A percentile compares a stretch with the other conserved stretches of the same genome.
phyloP scores from a whole-genome alignment of 306 rosid species.

The Rubus parviflorus region DNA sequence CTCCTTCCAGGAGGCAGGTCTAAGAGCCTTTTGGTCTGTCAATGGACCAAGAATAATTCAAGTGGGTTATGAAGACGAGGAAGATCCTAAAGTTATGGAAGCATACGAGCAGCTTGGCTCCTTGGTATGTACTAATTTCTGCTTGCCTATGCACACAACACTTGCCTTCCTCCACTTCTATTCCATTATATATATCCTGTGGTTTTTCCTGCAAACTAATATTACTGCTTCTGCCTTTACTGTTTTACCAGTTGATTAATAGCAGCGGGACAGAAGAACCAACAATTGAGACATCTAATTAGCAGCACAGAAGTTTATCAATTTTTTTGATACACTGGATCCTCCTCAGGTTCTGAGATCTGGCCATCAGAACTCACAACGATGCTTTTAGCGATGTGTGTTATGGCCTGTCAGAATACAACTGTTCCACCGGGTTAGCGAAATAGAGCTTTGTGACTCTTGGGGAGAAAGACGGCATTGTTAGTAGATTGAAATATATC shows the following conservation, averaged over 20 bases:
- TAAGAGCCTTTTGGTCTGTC: conserved; percentile 90
- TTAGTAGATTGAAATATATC: too few relatives aligned
- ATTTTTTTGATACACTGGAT: background rate
- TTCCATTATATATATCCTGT: background rate
- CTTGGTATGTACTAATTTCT: conserved; percentile 51
- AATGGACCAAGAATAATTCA: conserved; percentile 92
- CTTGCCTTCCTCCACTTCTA: background rate
- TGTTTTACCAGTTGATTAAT: conserved; percentile 61
- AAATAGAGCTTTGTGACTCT: background rate
- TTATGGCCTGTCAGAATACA: background rate
- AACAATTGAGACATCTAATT: conserved; percentile 36
- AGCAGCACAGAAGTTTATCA: conserved; percentile 8
- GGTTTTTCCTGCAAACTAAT: conserved; percentile 12
- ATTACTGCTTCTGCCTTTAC: background rate
- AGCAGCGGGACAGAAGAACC: conserved; percentile 55
- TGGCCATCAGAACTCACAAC: conserved; percentile 4
- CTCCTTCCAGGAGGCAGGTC: conserved; percentile 76
- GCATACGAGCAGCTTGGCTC: conserved; percentile 93
- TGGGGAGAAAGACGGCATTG: too few relatives aligned
- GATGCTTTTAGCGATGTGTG: background rate
- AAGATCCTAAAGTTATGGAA: conserved; percentile 86
- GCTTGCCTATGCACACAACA: background rate
- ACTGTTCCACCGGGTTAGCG: background rate
- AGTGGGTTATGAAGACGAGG: conserved; percentile 85
- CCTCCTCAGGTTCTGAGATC: background rate